phyloP scores from a whole-genome alignment of 23 red algal genomes.

The Cyanidiococcus yangmingshanensis region DNA sequence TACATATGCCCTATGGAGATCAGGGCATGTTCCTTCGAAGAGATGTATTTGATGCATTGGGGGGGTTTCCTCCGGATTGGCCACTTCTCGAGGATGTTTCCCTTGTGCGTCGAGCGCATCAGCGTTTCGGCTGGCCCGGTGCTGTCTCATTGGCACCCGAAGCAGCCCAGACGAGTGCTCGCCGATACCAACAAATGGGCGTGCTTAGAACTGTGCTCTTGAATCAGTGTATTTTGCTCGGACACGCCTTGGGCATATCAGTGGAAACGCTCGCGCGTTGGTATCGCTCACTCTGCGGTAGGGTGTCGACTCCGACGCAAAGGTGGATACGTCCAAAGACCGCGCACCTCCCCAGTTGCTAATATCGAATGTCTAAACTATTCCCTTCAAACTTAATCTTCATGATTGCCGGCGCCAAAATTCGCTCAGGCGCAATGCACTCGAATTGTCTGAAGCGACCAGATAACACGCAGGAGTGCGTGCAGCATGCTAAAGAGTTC shows the following conservation, averaged over 20 bases:
- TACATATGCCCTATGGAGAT: slow-evolving; percentile 74
- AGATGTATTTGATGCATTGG: slow-evolving; percentile 26
- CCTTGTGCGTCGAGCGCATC: slow-evolving; percentile 26
- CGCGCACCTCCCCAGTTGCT: too few species aligned
- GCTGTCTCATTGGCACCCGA: slow-evolving; percentile 24
- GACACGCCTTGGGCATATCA: slow-evolving; percentile 29
- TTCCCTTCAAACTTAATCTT: too few species aligned
- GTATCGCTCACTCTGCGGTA: slow-evolving; percentile 36
- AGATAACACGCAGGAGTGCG: too few species aligned
- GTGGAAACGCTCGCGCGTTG: slow-evolving; percentile 19
- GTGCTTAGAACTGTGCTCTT: slow-evolving; percentile 60
- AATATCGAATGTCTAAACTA: too few species aligned
- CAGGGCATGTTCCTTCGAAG: slow-evolving; percentile 63
- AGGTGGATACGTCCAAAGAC: too few species aligned
- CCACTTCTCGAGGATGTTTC: slow-evolving; percentile 79
- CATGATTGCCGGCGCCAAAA: too few species aligned
- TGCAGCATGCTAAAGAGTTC: too few species aligned
- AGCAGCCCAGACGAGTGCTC: slow-evolving; percentile 33
- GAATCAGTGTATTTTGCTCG: slow-evolving; percentile 72
- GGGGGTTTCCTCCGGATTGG: slow-evolving; percentile 36
- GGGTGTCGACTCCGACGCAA: too few species aligned
- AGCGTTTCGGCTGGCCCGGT: slow-evolving; percentile 15
- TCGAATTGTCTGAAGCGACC: too few species aligned
- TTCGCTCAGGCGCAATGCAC: too few species aligned
- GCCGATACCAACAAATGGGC: slow-evolving; percentile 54